Evolutionary conservation across 1,284 basidiomycete genomes (phyloP), one percentile per base, ranked within the genome.

Genomic region (Calocybe gambosa): DNA sequence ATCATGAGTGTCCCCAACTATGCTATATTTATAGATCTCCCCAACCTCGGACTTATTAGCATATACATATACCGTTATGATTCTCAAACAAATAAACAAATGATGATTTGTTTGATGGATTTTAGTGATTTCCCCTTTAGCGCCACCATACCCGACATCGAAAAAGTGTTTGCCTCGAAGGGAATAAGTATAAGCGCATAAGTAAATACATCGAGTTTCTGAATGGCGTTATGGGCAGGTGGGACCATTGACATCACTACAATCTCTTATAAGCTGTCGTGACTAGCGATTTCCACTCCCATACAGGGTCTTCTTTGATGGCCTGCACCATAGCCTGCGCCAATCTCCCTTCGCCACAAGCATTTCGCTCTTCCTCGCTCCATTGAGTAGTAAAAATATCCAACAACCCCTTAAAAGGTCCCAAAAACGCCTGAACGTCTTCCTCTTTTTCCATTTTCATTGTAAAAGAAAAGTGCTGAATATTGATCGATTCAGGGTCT

Each of bases 331-430:
- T 16, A 7, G 33, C 33, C n/a, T 36, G 20, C 21, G 20, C 8
- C 33, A 43, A 28, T 16, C 15, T 36, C 18, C 42, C 42, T 19
- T 37, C 34, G 7, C 9, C 42, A 28, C 42, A 43, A 0, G 42
- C 42, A 7, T 19, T 36, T 25, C 23, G 34, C 21, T 43, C 35
- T 5, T 25, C 25, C n/a, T 36, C 42, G 18, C 42, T 37, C 42
- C 42, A 43, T 1, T 37, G 21, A 21, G 20, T 9, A 6, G 25
- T 43, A 37, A 43, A 36, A 9, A 28, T 26, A 18, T 25, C 15
- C 9, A 43, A 37, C 33, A 37, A n/a, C 3, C 13, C 20, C 15
- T 43, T 20, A 9, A 36, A 8, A 9, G 33, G 34, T 23, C 19
- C 21, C 16, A 37, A 19, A 18, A 43, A 37, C 2, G 13, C 34